Conservation (phyloP, 805 yeast genomes). For the Trichomonascus vanleenenianus region DNA sequence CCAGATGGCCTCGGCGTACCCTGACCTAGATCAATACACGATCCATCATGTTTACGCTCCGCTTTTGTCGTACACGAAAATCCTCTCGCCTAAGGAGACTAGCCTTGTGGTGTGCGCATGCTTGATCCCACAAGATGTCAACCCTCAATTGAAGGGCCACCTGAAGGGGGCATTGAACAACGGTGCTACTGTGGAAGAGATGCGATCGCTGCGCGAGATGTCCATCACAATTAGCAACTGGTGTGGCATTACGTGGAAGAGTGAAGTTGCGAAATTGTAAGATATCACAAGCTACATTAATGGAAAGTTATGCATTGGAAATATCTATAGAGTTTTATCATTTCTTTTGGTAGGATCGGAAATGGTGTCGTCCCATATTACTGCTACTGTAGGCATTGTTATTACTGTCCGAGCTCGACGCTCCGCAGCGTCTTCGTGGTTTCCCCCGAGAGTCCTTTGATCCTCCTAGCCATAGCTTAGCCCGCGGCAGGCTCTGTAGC, state of each 20-base stretch:
- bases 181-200: slow-evolving; percentile 61
- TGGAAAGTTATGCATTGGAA: background rate
- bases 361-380: background rate
- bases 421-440: no score
- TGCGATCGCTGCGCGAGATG: slow-evolving; percentile 51
- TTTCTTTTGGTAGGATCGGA: background rate
- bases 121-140: slow-evolving; percentile 86
- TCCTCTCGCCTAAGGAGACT: slow-evolving; percentile 61
- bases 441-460: no score
- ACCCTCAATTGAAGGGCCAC: slow-evolving; percentile 89
- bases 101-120: slow-evolving; percentile 70
- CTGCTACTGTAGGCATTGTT: background rate
- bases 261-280: slow-evolving; percentile 46
- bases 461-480: no score
- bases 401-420: no score
- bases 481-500: no score
- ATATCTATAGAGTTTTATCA: background rate
- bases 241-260: slow-evolving; percentile 64
- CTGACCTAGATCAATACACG: slow-evolving; percentile 74
- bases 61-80: slow-evolving; percentile 56
- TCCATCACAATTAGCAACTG: slow-evolving; percentile 60
- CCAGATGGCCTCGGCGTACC: slow-evolving; percentile 69
- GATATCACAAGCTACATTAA: no score
- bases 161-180: slow-evolving; percentile 75
- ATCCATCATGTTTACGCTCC: slow-evolving; percentile 71